Percentiles rank a stretch among this genome's conserved stretches.
These are phyloP conservation scores for Kodamaea sagamina DNA, from an alignment of 805 yeast genomes.

Conservation along the genomic window DNA sequence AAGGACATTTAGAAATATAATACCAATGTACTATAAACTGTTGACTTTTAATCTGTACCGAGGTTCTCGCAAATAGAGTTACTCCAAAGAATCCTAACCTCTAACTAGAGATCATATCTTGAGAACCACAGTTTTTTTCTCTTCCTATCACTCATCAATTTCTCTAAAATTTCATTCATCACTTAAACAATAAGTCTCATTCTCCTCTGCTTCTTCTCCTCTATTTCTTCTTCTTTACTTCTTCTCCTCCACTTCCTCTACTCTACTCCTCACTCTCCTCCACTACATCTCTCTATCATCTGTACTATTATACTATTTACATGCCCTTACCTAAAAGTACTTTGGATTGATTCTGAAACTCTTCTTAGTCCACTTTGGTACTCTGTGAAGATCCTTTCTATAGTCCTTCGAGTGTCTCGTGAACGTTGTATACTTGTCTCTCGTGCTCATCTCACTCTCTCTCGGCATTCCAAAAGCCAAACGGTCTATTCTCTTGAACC, in stretches of 20 bases:
- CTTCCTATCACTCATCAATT: too few relatives aligned
- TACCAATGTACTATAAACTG: too few relatives aligned
- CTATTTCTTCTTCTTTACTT: too few relatives aligned
- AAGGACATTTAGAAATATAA: too few relatives aligned
- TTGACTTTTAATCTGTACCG: too few relatives aligned
- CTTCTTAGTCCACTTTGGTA: constrained; percentile 89
- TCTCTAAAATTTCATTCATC: too few relatives aligned
- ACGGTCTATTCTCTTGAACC: constrained; percentile 38
- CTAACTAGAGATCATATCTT: too few relatives aligned
- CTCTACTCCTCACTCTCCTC: neutral
- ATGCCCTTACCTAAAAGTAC: constrained; percentile 46
- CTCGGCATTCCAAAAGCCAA: constrained; percentile 58
- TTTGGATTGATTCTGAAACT: constrained; percentile 80
- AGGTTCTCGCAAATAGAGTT: too few relatives aligned
- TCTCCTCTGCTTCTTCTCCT: too few relatives aligned
- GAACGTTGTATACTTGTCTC: constrained; percentile 86
- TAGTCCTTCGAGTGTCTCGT: constrained; percentile 72
- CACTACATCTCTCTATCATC: neutral
- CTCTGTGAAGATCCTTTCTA: constrained; percentile 84
- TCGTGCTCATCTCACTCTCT: constrained; percentile 75
- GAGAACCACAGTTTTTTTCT: too few relatives aligned
- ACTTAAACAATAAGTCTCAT: too few relatives aligned
- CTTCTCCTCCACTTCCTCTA: neutral
- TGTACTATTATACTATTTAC: neutral
- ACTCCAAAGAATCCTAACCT: too few relatives aligned